Base-by-base conservation (phyloP, 1,284 basidiomycete species). In the Cryptococcus maquisensis region DNA sequence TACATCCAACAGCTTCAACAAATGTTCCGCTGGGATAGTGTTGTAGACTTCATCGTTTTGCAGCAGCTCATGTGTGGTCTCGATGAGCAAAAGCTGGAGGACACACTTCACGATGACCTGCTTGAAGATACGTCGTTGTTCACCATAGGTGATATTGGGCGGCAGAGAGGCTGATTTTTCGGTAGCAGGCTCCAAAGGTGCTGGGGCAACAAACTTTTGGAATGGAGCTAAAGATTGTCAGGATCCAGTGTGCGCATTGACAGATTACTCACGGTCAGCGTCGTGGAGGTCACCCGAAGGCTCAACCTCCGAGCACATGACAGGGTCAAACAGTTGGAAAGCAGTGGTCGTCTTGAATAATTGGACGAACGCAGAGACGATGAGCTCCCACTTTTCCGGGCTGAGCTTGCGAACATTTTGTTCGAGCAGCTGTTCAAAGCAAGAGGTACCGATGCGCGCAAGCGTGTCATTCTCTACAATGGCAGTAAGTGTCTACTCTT, bases 61-160 rank as follows among this genome's bases (percentile, higher is more conserved):
- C 37, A 99, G 81, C 15, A 99, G 81, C 67, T 98, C 96, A 71
- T 95, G 92, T 7, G 93, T 95, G 18, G 92, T 98, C 78, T 99
- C 96, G 67, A 99, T 98, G 43, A 99, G 83, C 51, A 98, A 81
- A 18, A 99, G 79, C 71, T 99, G 96, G 35, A 99, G 82, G 26
- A 99, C 96, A 74, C 96, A 99, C 86, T 98, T 98, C 67, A 98
- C 93, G 63, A 99, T 98, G 75, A 99, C 98, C 76, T 98, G 95
- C 73, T 94, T 91, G 84, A 99, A 99, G 51, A 92, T 86, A 37
- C 89, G 84, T 21, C 92, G 86, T 54, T 96, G 85, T 64, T 91
- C 90, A 18, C 52, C 60, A 49, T 71, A 71, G 8, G 74, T 71
- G 40, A 78, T 61, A 9, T 58, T 47, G 0, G 61, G 49, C 0